Conservation (phyloP, 164 flowering plant genomes). For the Aristolochia californica region DNA sequence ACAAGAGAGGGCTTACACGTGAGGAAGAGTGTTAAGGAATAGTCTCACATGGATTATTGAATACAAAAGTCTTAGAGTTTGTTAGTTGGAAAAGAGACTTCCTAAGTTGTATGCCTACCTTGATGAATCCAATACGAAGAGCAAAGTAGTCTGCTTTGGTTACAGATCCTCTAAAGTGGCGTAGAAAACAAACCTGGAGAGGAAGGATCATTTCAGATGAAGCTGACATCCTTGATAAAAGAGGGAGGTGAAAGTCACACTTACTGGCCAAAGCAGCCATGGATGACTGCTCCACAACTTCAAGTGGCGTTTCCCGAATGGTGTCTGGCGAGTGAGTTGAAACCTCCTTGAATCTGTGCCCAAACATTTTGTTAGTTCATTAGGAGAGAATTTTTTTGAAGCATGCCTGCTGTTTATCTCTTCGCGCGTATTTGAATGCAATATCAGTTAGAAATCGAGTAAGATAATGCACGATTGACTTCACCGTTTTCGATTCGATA, state of each 20-base stretch:
- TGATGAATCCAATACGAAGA: constrained; percentile 67
- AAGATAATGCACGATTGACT: neutral
- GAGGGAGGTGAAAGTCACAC: constrained; percentile 19
- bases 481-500: constrained; percentile 47
- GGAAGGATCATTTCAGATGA: neutral
- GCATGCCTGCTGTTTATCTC: neutral
- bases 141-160: constrained; percentile 52
- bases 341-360: constrained; percentile 51
- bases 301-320: constrained; percentile 51
- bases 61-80: too few relatives aligned
- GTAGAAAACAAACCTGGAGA: constrained; percentile 39
- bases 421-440: neutral
- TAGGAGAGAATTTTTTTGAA: neutral
- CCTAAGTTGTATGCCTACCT: constrained; percentile 28
- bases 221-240: neutral
- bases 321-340: constrained; percentile 42
- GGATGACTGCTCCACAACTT: constrained; percentile 36
- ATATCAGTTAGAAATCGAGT: neutral
- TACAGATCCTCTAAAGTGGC: constrained; percentile 45
- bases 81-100: too few relatives aligned
- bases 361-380: neutral
- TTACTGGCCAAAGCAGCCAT: constrained; percentile 45
- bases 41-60: too few relatives aligned
- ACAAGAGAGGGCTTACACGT: too few relatives aligned
- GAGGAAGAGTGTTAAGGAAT: too few relatives aligned